phyloP scores from a whole-genome alignment of 371 early-diverging fungal genomes.

The Lichtheimia corymbifera region DNA sequence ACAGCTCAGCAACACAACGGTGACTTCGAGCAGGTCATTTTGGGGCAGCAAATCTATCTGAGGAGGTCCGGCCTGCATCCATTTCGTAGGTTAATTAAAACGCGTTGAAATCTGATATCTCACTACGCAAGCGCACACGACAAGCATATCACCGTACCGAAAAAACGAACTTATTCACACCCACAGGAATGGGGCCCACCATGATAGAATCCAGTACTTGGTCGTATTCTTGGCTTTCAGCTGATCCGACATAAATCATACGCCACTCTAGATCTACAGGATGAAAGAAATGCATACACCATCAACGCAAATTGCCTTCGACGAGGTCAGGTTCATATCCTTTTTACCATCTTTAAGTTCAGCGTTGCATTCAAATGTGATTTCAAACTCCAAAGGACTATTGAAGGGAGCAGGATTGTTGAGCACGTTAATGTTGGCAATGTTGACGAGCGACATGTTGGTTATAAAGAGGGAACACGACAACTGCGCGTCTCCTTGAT shows the following conservation, averaged over 20 bases:
- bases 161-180: conserved; percentile 92
- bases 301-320: not conserved
- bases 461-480: not conserved
- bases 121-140: not conserved
- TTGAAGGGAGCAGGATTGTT: conserved; percentile 83
- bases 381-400: conserved; percentile 87
- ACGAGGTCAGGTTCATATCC: not conserved
- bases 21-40: conserved; percentile 83
- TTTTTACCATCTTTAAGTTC: conserved; percentile 82
- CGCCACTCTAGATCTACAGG: conserved; percentile 93
- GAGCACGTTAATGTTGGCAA: conserved; percentile 82
- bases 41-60: conserved; percentile 73
- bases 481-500: too few species aligned
- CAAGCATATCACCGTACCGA: conserved; percentile 53
- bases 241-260: conserved; percentile 92
- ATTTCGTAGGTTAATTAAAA: not conserved
- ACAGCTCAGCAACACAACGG: conserved; percentile 89
- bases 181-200: conserved; percentile 98
- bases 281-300: not conserved
- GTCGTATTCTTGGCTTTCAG: conserved; percentile 81
- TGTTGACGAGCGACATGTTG: conserved; percentile 82
- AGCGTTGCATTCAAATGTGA: conserved; percentile 94
- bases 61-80: conserved; percentile 67
- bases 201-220: conserved; percentile 93
- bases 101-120: not conserved